Percentiles rank a stretch among this genome's conserved stretches.
Evolutionary conservation across 2,329 filamentous ascomycete genomes (phyloP).

Genomic region (Triangularia setosa): DNA sequence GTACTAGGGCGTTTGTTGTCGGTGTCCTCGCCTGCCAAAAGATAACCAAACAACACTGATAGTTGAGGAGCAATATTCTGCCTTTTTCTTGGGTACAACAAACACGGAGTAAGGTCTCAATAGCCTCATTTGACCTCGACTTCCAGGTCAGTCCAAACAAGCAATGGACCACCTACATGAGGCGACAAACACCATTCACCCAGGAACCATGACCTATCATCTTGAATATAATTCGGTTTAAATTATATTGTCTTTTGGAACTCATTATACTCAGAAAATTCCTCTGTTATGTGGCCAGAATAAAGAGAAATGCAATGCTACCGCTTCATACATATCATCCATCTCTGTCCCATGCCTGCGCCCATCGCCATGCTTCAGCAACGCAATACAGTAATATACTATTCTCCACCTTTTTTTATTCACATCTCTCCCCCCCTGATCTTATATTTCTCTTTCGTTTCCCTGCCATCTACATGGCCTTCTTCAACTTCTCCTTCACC

Average conservation of each 20-base stretch:
- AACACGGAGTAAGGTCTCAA: too few species aligned
- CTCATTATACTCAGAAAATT: background rate
- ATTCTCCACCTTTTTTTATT: background rate
- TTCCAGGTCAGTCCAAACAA: too few species aligned
- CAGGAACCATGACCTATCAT: too few species aligned
- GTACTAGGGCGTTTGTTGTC: too few species aligned
- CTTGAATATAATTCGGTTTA: background rate
- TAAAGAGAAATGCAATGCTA: background rate
- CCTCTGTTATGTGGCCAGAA: background rate
- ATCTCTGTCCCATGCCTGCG: background rate
- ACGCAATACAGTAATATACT: background rate
- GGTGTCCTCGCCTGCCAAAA: too few species aligned
- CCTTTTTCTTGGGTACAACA: background rate
- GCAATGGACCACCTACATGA: too few species aligned
- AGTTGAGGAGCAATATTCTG: background rate
- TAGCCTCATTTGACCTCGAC: too few species aligned
- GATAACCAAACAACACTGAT: too few species aligned
- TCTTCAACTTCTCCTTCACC: background rate
- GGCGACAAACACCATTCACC: too few species aligned
- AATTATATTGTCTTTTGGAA: background rate
- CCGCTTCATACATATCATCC: background rate
- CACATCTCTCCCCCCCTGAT: background rate
- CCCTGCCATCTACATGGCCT: background rate
- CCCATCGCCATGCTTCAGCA: background rate
- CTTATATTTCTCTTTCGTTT: background rate